Percentiles rank a stretch among this genome's conserved stretches.
phyloP scores from a whole-genome alignment of 192 early-diverging fungal genomes.

The Linnemannia hyalina region DNA sequence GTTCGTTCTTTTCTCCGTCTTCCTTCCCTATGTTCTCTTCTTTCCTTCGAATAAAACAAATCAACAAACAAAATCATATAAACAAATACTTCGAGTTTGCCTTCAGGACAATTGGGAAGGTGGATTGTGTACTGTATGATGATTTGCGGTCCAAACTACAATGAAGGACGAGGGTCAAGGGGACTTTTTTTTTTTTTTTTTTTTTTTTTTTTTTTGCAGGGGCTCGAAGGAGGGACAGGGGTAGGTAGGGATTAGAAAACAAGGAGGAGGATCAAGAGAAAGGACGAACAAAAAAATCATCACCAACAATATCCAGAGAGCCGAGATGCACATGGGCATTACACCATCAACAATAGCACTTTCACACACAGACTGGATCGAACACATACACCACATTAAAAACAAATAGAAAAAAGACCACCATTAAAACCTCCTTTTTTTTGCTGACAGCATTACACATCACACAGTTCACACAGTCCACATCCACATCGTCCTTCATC shows the following conservation, averaged over 20 bases:
- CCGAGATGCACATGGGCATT: conserved; percentile 1
- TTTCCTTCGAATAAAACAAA: too few species aligned
- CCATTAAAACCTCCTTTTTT: background rate
- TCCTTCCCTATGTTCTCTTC: background rate
- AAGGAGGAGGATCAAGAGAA: background rate
- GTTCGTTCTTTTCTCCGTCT: background rate
- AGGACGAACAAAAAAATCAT: background rate
- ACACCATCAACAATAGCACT: background rate
- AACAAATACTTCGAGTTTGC: background rate
- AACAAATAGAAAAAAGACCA: background rate
- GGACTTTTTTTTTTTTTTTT: background rate
- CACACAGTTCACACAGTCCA: background rate
- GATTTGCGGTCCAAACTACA: background rate
- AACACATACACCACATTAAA: background rate
- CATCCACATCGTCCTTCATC: background rate
- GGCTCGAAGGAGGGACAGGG: conserved; percentile 6
- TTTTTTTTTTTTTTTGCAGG: background rate
- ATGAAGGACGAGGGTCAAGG: background rate
- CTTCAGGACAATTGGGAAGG: conserved; percentile 8
- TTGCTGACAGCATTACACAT: conserved; percentile 3
- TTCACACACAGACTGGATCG: conserved; percentile 2
- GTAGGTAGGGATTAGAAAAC: background rate
- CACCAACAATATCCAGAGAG: background rate
- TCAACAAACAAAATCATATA: background rate
- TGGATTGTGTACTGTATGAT: background rate